Evolutionary conservation across 805 yeast genomes (phyloP), one percentile per base, ranked within the genome.

Genomic region (Metschnikowia vanudenii): DNA sequence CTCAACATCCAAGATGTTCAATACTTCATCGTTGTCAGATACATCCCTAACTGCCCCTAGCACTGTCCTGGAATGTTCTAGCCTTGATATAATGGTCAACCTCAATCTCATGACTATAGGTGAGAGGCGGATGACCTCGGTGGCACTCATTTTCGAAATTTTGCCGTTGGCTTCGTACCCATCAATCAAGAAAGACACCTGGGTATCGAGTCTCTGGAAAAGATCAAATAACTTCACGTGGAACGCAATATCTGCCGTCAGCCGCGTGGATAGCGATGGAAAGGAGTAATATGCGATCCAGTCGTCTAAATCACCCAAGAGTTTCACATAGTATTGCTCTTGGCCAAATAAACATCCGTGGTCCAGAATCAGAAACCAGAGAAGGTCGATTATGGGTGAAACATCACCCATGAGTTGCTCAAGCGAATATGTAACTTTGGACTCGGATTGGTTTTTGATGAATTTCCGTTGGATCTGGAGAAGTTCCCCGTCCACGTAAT

Each of bases 291-390:
- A 61, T 12, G 68, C 74, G 8, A 82, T 53, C 54, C 78, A 85
- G 52, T 84, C 91, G 39, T 81, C 74, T 24, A 84, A 57, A 51
- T 85, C 90, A 41, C 85, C 88, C 40, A 88, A 78, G 2, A 86
- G 72, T 34, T 75, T 73, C 19, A 88, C 67, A 14, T 85, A 62
- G 54, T 84, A 85, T 43, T 81, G 80, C 0, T 76, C 69, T 60
- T 84, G 91, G 0, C 87, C 88, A 57, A 78, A 79, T 8, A 66
- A 53, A n/a, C 41, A 46, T 14, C 51, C 54, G 28, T 59, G 43
- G 24, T 52, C 51, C 28, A 55, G 48, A 2, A 84, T 69, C 0
- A 89, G 81, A 45, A 74, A 76, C 88, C 88, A 83, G 5, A 86
- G 63, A 34, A 87, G 68, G 39, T 76, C 79, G 3, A 84, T 55